Conservation (phyloP, 2,329 filamentous ascomycete genomes). For the Alternaria gaisen region DNA sequence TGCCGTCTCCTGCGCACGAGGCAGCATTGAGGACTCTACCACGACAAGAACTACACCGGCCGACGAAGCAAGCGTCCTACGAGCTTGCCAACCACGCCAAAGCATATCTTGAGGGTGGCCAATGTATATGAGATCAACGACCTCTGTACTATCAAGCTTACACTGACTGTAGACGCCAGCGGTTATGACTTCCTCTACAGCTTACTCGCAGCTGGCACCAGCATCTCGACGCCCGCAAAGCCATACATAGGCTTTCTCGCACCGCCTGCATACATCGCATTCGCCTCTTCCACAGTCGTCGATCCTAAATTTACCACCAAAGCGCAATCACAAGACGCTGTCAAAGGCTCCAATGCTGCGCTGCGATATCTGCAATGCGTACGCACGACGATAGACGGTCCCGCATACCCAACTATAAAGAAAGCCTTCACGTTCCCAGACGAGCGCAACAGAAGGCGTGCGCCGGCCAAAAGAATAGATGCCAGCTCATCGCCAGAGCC, state of each 20-base stretch:
- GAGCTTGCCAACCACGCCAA: conserved; percentile 49
- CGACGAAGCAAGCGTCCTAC: conserved; percentile 44
- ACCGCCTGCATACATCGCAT: conserved; percentile 74
- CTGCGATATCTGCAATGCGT: conserved; percentile 75
- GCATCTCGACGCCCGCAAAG: conserved; percentile 45
- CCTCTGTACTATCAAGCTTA: neutral
- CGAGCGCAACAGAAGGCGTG: conserved; percentile 36
- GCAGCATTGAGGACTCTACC: conserved; percentile 36
- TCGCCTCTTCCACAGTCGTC: conserved; percentile 82
- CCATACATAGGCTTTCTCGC: conserved; percentile 68
- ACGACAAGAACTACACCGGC: conserved; percentile 38
- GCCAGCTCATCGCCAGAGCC: conserved; percentile 39
- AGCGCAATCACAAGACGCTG: conserved; percentile 67
- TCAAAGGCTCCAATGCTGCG: conserved; percentile 71
- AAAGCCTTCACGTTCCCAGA: conserved; percentile 74
- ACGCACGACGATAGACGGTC: conserved; percentile 70
- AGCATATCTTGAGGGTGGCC: conserved; percentile 47
- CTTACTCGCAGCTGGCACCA: conserved; percentile 44
- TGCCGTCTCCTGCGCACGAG: conserved; percentile 28
- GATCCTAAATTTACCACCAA: conserved; percentile 83
- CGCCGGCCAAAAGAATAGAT: conserved; percentile 25
- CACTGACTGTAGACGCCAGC: conserved; percentile 36
- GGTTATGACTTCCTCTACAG: conserved; percentile 47
- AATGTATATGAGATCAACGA: conserved; percentile 33
- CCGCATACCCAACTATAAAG: conserved; percentile 71